A percentile compares a stretch with the other conserved stretches of the same genome.
phyloP scores from a whole-genome alignment of 1,284 basidiomycete genomes.

The Pseudozyma hubeiensis region DNA sequence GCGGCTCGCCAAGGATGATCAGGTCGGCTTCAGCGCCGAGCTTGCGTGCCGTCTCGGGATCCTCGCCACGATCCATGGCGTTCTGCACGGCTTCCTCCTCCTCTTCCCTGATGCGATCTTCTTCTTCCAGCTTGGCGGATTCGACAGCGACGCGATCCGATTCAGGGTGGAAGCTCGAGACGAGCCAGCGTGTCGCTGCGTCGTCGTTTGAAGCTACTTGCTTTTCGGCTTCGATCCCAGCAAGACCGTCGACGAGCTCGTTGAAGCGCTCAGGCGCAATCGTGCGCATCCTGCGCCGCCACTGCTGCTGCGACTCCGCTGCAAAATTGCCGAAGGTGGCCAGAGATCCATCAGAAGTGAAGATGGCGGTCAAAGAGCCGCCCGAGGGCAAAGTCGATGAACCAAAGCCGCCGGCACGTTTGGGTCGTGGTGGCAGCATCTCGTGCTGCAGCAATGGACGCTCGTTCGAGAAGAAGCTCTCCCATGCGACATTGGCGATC shows the following conservation, averaged over 20 bases:
- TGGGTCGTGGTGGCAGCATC: constrained; percentile 47
- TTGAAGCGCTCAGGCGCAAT: constrained; percentile 51
- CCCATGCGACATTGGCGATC: constrained; percentile 42
- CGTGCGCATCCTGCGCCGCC: constrained; percentile 40
- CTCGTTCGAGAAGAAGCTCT: constrained; percentile 53
- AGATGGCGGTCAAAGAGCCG: constrained; percentile 43
- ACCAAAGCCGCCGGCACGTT: constrained; percentile 33
- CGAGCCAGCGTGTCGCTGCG: constrained; percentile 33
- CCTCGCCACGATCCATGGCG: constrained; percentile 64
- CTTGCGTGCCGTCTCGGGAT: constrained; percentile 57
- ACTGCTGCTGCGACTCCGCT: constrained; percentile 34
- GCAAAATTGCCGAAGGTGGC: constrained; percentile 44
- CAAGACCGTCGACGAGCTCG: constrained; percentile 45
- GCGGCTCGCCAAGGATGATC: constrained; percentile 65
- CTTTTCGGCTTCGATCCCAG: constrained; percentile 19
- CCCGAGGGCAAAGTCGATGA: constrained; percentile 28
- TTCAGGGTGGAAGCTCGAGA: constrained; percentile 42
- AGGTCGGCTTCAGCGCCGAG: constrained; percentile 66
- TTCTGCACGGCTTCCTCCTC: constrained; percentile 60
- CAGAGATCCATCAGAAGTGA: constrained; percentile 35
- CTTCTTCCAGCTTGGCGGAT: constrained; percentile 49
- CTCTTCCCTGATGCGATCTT: constrained; percentile 51
- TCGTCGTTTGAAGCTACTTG: constrained; percentile 5
- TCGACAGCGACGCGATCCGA: constrained; percentile 50
- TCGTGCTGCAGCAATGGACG: constrained; percentile 57